Evolutionary conservation across 2,329 filamentous ascomycete genomes (phyloP), one percentile per base, ranked within the genome.

Genomic region (Pseudogymnoascus sp.): DNA sequence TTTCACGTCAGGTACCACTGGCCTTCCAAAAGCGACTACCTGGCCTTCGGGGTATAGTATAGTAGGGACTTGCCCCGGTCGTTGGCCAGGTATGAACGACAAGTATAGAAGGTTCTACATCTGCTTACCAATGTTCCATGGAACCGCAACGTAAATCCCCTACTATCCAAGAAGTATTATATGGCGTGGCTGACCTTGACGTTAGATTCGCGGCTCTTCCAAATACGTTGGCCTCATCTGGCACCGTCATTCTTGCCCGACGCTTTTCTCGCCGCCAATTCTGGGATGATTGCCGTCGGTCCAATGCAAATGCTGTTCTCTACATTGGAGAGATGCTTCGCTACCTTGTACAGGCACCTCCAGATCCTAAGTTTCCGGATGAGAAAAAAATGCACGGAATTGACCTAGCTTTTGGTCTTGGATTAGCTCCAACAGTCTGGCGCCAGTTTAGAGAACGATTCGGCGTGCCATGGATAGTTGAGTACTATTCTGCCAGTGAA

Each of bases 1-100:
- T 73, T 95, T 93, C 76, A 89, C 85, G 66, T 87, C 82, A 13
- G 87, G 91, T 3, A 95, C 91, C 0, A 95, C 91, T 0, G 91
- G 91, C 6, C 80, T 91, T 3, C 89, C 91, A 10, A 96, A 95
- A 73, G 91, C 91, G 14, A 90, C 93, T n/a, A 86, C 44, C 24
- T 50, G 44, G 44, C 44, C 44, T 14, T 50, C 44, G 13, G 44
- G 44, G 26, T 50, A 50, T n/a, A 50, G 44, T 50, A 50, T 50
- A 29, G 44, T 50, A 13, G 44, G 44, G 14, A 50, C 44, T 24
- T 50, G 44, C 6, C 44, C 44, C n/a, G 44, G 44, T 13, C 44
- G 44, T n/a, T n/a, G 8, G 26, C 44, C 44, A 26, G 44, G 44
- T 6, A 50, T 50, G 44, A 50, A 50, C 44, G 44, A 50, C 44